Evolutionary conservation across 352 stramenopile genomes (phyloP).

Genomic region (Globisporangium echinulatum): DNA sequence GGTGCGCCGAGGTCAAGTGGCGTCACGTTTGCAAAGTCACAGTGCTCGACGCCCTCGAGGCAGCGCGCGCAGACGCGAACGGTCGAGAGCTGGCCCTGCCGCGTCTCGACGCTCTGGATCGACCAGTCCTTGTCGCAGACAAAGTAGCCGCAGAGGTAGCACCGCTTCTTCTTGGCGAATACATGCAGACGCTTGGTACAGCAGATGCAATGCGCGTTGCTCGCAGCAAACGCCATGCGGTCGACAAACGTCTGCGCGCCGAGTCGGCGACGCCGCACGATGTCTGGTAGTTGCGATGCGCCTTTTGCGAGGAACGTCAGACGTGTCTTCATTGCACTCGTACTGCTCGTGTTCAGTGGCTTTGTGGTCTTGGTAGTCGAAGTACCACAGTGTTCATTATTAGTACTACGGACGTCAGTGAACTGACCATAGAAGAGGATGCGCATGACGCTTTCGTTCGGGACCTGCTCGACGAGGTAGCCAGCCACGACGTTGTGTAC

Average conservation of each 20-base stretch:
- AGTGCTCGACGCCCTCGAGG: constrained; percentile 42
- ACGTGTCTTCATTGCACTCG: constrained; percentile 17
- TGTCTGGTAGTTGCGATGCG: constrained; percentile 17
- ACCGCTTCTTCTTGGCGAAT: constrained; percentile 27
- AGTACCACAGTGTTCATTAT: no score
- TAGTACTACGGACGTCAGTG: not conserved
- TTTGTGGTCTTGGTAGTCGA: not conserved
- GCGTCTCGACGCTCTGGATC: constrained; percentile 25
- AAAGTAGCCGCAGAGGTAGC: constrained; percentile 29
- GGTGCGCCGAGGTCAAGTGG: constrained; percentile 20
- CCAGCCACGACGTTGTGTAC: constrained; percentile 19
- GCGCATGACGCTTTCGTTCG: constrained; percentile 18
- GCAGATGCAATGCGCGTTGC: constrained; percentile 49
- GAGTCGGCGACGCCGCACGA: constrained; percentile 45
- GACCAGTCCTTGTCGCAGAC: constrained; percentile 33
- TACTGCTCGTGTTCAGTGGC: not conserved
- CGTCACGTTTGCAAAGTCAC: constrained; percentile 40
- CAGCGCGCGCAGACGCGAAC: constrained; percentile 44
- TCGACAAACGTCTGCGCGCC: constrained; percentile 49
- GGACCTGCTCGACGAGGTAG: constrained; percentile 26
- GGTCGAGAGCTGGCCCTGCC: constrained; percentile 23
- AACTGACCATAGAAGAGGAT: constrained; percentile 33
- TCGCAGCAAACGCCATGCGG: constrained; percentile 30
- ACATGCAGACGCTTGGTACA: constrained; percentile 43
- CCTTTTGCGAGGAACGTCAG: constrained; percentile 27